Base-by-base conservation (phyloP, 352 stramenopile species). In the Phytophthora colocasiae region DNA sequence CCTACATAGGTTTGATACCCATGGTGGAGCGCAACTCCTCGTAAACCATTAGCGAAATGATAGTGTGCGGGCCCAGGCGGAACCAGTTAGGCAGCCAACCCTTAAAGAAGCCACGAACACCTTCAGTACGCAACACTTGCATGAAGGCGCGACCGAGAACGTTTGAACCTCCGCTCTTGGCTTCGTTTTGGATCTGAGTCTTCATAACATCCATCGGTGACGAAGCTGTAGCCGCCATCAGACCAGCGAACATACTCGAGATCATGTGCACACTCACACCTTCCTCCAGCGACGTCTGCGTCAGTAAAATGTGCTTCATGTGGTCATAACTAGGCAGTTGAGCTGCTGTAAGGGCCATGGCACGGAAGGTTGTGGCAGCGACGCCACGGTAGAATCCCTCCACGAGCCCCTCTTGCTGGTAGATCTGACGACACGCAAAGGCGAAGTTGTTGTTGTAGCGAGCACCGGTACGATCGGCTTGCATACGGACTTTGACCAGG, bases 171-270 rank as follows among this genome's bases (percentile, higher is more conserved):
- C 71, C 71, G 22, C 61, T 51, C 24, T 66, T 73, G 32, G 66
- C 73, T 45, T 89, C 80, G 68, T 92, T 89, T 85, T 93, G 92
- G 68, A 96, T 89, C 63, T 92, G 87, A 19, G 82, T 93, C 80
- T 96, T 96, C 72, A 93, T 82, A 22, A 91, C 85, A 69, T 96
- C 87, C 17, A 92, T 59, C 8, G 87, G 87, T 3, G 85, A 91
- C 27, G 87, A 93, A n/a, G 80, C 74, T 10, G 79, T 89, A 3
- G 83, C 85, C 0, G 84, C 79, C 50, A 83, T 80, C 19, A 96
- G 81, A 4, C 87, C 87, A 4, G 87, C 87, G 39, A 92, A 80
- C 73, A 91, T 89, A 48, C 82, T 90, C 32, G 64, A 78, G 24
- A 87, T 79, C 53, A 91, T 83, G 72, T 94, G 85, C 6, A 90